Conservation (phyloP, 768 basidiomycete species). For the Naganishia vaughanmartiniae region DNA sequence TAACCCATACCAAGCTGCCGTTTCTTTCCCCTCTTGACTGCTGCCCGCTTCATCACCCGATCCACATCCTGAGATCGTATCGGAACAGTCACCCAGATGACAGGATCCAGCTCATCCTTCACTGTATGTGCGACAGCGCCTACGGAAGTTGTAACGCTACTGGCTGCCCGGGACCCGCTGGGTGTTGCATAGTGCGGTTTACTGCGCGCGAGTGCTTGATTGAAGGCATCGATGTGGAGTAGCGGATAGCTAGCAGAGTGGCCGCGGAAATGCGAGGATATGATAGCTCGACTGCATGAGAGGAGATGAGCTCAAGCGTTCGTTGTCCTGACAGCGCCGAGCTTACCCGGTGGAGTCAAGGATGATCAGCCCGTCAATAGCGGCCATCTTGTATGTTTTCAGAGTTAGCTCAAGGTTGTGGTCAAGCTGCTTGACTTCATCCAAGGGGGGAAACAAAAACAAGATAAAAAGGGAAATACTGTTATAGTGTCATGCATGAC, state of each 20-base stretch:
- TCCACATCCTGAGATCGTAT: constrained; percentile 55
- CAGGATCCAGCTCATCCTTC: constrained; percentile 64
- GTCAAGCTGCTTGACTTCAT: neutral
- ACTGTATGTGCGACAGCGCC: constrained; percentile 31
- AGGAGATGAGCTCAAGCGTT: neutral
- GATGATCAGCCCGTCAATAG: constrained; percentile 51
- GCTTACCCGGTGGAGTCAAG: constrained; percentile 48
- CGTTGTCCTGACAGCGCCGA: neutral
- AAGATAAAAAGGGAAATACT: no score
- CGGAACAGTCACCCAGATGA: constrained; percentile 65
- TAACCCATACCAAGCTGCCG: constrained; percentile 2
- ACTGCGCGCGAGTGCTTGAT: constrained; percentile 66
- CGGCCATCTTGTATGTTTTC: constrained; percentile 35
- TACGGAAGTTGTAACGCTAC: constrained; percentile 18
- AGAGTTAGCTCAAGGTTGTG: neutral
- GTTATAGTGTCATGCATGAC: neutral
- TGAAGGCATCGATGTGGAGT: constrained; percentile 80
- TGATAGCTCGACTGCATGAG: constrained; percentile 63
- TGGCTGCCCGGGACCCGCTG: neutral
- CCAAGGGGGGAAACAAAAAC: neutral
- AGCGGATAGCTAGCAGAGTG: constrained; percentile 74
- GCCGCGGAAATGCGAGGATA: constrained; percentile 84
- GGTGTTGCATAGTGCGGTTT: neutral
- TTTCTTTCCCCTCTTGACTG: constrained; percentile 24
- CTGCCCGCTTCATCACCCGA: constrained; percentile 19